Conservation (phyloP, 768 basidiomycete genomes). For the Tricholoma terreum region DNA sequence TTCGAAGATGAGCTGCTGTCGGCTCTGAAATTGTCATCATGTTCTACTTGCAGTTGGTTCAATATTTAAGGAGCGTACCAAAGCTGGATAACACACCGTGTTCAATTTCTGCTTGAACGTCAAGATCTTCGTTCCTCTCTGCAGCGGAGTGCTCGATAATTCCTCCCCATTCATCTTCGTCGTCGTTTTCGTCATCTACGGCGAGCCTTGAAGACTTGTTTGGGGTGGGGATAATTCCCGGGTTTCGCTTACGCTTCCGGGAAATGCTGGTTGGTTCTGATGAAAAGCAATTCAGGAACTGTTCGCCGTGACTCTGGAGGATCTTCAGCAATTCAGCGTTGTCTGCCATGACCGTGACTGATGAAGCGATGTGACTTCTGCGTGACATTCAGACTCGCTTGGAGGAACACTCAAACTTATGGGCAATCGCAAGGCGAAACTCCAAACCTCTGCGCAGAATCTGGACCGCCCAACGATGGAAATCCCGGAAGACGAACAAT, state of each 20-base stretch:
- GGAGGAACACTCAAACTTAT: too few species aligned
- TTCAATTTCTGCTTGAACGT: slow-evolving; percentile 11
- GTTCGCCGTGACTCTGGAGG: slow-evolving; percentile 45
- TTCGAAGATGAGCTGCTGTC: slow-evolving; percentile 26
- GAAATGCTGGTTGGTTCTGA: slow-evolving; percentile 8
- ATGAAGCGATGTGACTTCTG: neutral
- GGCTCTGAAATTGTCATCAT: slow-evolving; percentile 42
- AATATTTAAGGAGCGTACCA: neutral
- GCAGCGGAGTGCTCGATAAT: slow-evolving; percentile 18
- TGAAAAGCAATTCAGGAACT: slow-evolving; percentile 44
- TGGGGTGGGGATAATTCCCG: neutral
- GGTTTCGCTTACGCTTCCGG: slow-evolving; percentile 23
- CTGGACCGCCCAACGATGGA: slow-evolving; percentile 34
- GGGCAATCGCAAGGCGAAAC: slow-evolving; percentile 2
- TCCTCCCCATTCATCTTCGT: slow-evolving; percentile 41
- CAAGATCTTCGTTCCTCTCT: neutral
- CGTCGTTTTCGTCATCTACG: slow-evolving; percentile 13
- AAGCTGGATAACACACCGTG: slow-evolving; percentile 13
- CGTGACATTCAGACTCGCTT: too few species aligned
- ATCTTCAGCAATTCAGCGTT: slow-evolving; percentile 37
- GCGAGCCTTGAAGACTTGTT: neutral
- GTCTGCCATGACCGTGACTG: slow-evolving; percentile 11
- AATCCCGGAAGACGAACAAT: slow-evolving; percentile 74
- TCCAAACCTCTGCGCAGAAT: neutral
- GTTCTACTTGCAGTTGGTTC: slow-evolving; percentile 20